These are phyloP conservation scores for Avena sativa DNA, from an alignment of 176 grass and related monocot species.

Conservation along the genomic window DNA sequence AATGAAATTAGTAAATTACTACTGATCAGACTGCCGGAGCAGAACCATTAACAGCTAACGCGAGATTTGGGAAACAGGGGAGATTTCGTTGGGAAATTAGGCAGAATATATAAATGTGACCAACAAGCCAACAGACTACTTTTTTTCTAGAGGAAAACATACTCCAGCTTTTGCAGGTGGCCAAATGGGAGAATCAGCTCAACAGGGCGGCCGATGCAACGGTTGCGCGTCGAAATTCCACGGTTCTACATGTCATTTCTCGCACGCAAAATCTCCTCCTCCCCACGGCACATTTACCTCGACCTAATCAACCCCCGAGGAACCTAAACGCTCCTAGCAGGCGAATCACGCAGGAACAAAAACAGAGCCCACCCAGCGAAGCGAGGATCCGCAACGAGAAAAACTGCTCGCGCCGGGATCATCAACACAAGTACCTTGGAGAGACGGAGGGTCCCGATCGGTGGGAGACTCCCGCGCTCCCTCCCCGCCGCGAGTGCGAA, in stretches of 20 bases:
- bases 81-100: not conserved
- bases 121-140: not conserved
- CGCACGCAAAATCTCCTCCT: not conserved
- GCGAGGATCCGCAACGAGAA: not conserved
- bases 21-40: not conserved
- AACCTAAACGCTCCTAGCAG: not conserved
- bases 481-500: not conserved
- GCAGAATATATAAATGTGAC: not conserved
- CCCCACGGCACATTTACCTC: not conserved
- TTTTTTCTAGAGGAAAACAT: not conserved
- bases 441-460: conserved; percentile 13
- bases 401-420: conserved; percentile 15
- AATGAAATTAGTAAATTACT: conserved; percentile 2
- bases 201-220: not conserved
- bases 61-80: not conserved
- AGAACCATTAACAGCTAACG: not conserved
- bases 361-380: not conserved
- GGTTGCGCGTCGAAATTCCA: not conserved
- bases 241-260: not conserved
- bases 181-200: not conserved
- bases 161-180: not conserved
- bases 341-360: not conserved
- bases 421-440: conserved; percentile 32
- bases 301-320: not conserved
- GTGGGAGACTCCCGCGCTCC: conserved; percentile 23